Evolutionary conservation across 495 filamentous ascomycete genomes (phyloP).

Genomic region (Neohortaea acidophila): DNA sequence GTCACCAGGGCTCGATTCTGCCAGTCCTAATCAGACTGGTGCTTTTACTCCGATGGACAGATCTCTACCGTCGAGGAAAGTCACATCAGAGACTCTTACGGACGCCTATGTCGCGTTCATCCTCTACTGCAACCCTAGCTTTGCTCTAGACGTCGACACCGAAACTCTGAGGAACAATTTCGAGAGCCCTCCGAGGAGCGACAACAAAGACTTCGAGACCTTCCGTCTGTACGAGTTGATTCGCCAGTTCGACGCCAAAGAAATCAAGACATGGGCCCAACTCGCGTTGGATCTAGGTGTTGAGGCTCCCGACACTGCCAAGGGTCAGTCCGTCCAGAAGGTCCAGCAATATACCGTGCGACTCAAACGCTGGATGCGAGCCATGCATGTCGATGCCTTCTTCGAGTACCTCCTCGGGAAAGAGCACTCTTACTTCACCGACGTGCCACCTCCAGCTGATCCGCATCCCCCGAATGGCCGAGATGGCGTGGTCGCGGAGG

Average conservation of each 20-base stretch:
- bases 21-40: too few species aligned
- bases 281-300: conserved; percentile 80
- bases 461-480: conserved; percentile 52
- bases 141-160: conserved; percentile 25
- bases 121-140: conserved; percentile 53
- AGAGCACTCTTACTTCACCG: conserved; percentile 66
- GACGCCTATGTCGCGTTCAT: conserved; percentile 81
- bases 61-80: conserved; percentile 49
- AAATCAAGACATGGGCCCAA: conserved; percentile 94
- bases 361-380: conserved; percentile 96
- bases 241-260: conserved; percentile 62
- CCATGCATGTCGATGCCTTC: conserved; percentile 94
- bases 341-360: conserved; percentile 95
- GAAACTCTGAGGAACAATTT: conserved; percentile 65
- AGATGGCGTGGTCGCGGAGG: conserved; percentile 78
- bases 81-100: conserved; percentile 59
- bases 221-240: conserved; percentile 74
- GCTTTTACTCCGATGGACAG: conserved; percentile 24
- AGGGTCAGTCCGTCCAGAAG: conserved; percentile 89
- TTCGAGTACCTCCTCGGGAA: conserved; percentile 81
- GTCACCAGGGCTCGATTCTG: too few species aligned
- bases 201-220: conserved; percentile 81
- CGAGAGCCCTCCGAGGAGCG: conserved; percentile 72
- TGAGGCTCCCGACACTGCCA: conserved; percentile 66
- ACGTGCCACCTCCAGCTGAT: conserved; percentile 51